phyloP scores from a whole-genome alignment of 2,329 filamentous ascomycete genomes.

The Paraconiothyrium sp. region DNA sequence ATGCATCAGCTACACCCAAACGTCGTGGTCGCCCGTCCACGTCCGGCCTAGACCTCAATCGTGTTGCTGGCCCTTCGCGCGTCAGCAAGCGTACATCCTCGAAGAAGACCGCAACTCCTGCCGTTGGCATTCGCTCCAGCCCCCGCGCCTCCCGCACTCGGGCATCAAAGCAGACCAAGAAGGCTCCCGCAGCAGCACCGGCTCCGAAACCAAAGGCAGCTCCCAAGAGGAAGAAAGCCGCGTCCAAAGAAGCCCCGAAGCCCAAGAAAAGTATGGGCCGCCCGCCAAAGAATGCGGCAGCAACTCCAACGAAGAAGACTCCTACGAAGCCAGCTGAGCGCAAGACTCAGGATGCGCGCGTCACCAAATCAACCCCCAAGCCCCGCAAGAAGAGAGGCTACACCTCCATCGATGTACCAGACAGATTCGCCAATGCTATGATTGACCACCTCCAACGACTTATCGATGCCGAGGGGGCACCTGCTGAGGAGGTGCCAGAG shows the following conservation, averaged over 20 bases:
- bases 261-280: slow-evolving; percentile 31
- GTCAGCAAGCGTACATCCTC: slow-evolving; percentile 29
- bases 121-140: slow-evolving; percentile 14
- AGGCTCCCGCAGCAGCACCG: slow-evolving; percentile 20
- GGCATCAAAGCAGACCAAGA: slow-evolving; percentile 26
- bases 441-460: slow-evolving; percentile 26
- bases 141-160: slow-evolving; percentile 28
- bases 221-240: slow-evolving; percentile 23
- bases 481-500: neutral
- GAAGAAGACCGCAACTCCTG: slow-evolving; percentile 9
- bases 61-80: slow-evolving; percentile 32
- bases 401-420: slow-evolving; percentile 37
- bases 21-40: slow-evolving; percentile 23
- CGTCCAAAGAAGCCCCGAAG: slow-evolving; percentile 16
- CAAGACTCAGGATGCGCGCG: slow-evolving; percentile 24
- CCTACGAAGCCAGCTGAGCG: slow-evolving; percentile 16
- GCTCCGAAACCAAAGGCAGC: slow-evolving; percentile 22
- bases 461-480: slow-evolving; percentile 5
- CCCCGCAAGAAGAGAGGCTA: slow-evolving; percentile 40
- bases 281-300: slow-evolving; percentile 26
- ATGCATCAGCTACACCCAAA: slow-evolving; percentile 20
- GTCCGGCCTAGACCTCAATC: slow-evolving; percentile 23
- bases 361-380: slow-evolving; percentile 19
- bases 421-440: slow-evolving; percentile 33
- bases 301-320: slow-evolving; percentile 22